phyloP scores from a whole-genome alignment of 2,329 filamentous ascomycete genomes.

The Torrubiellomyces zombiae region DNA sequence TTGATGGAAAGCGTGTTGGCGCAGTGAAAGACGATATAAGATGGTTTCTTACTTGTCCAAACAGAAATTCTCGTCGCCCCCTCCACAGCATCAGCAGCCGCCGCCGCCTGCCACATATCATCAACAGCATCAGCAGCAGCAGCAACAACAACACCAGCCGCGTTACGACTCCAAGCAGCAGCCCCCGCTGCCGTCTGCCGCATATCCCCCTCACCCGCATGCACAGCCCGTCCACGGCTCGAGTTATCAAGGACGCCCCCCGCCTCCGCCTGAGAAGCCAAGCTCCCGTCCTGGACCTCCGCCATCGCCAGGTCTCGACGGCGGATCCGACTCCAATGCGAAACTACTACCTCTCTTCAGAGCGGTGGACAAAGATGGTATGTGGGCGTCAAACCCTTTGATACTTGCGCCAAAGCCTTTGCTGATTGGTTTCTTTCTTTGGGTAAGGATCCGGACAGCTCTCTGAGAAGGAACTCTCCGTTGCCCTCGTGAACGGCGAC shows the following conservation, averaged over 20 bases:
- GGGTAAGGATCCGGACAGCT: slow-evolving; percentile 61
- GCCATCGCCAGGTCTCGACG: slow-evolving; percentile 40
- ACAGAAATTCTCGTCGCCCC: no score
- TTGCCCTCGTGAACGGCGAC: slow-evolving; percentile 89
- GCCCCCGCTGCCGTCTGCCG: slow-evolving; percentile 12
- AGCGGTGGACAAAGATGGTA: slow-evolving; percentile 75
- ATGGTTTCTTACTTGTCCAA: no score
- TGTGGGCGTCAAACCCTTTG: slow-evolving; percentile 8
- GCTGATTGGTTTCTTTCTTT: no score
- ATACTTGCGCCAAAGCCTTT: no score
- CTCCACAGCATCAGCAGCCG: no score
- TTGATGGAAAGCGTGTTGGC: no score
- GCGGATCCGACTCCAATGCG: slow-evolving; percentile 41
- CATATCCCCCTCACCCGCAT: slow-evolving; percentile 1
- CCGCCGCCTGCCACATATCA: slow-evolving; percentile 8
- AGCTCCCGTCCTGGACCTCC: slow-evolving; percentile 45
- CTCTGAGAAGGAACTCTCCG: slow-evolving; percentile 70
- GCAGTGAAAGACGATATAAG: no score
- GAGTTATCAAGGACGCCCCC: slow-evolving; percentile 12
- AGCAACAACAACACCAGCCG: slow-evolving; percentile 9
- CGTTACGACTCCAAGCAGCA: slow-evolving; percentile 33
- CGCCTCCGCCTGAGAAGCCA: slow-evolving; percentile 29
- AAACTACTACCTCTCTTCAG: slow-evolving; percentile 72
- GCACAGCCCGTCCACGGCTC: slow-evolving; percentile 3
- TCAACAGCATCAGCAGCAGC: slow-evolving; percentile 6